Evolutionary conservation across 352 stramenopile genomes (phyloP).

Genomic region (Globisporangium okanoganense): DNA sequence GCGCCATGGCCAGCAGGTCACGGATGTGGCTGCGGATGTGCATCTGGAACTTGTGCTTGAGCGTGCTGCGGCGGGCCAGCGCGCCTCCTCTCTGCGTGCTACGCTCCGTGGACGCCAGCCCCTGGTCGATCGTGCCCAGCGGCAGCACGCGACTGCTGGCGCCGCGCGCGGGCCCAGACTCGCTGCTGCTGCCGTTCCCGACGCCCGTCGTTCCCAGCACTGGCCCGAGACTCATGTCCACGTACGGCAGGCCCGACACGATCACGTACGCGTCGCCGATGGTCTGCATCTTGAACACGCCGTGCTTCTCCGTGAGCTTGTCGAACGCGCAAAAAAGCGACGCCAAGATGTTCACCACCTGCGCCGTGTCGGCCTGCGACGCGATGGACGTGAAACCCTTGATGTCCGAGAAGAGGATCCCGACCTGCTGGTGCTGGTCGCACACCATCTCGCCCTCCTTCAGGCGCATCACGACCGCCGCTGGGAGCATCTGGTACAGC

Average conservation of each 20-base stretch:
- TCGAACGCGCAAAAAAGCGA: conserved; percentile 92
- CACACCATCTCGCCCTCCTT: conserved; percentile 84
- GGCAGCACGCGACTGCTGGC: conserved; percentile 54
- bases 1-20: conserved; percentile 74
- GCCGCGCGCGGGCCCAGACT: conserved; percentile 4
- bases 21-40: conserved; percentile 78
- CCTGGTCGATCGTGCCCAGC: conserved; percentile 21
- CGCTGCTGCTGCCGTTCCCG: conserved; percentile 6
- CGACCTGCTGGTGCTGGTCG: conserved; percentile 83
- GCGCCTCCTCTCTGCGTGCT: conserved; percentile 4
- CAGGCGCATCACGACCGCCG: conserved; percentile 76
- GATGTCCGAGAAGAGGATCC: conserved; percentile 91
- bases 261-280: conserved; percentile 94
- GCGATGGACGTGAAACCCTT: conserved; percentile 91
- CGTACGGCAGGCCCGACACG: conserved; percentile 79
- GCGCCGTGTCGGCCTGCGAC: conserved; percentile 68
- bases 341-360: conserved; percentile 90
- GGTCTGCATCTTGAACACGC: conserved; percentile 93
- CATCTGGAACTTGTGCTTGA: conserved; percentile 84
- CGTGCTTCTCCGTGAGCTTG: conserved; percentile 89
- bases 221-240: conserved; percentile 77
- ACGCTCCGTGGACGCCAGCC: conserved; percentile 15
- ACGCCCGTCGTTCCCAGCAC: conserved; percentile 26
- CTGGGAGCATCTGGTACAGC: conserved; percentile 86
- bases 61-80: conserved; percentile 43